Percentiles rank a stretch among this genome's conserved stretches.
phyloP scores from a whole-genome alignment of 164 flowering plant genomes.

The Taxillus chinensis region DNA sequence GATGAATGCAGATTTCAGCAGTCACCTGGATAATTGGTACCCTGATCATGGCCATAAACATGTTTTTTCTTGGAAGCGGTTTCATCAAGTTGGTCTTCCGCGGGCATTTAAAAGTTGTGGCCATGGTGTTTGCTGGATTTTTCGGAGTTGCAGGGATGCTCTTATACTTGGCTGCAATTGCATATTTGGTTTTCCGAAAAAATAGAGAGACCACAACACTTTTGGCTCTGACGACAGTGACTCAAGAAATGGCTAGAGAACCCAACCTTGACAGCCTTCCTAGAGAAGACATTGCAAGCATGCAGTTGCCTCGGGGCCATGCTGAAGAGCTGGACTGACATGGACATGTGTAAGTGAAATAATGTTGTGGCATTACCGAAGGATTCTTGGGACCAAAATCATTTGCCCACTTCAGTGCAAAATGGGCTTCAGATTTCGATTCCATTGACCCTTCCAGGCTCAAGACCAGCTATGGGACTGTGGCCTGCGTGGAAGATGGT shows the following conservation, averaged over 20 bases:
- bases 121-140: conserved; percentile 39
- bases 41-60: conserved; percentile 73
- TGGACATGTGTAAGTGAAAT: no score
- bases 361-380: no score
- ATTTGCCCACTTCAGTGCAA: no score
- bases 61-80: conserved; percentile 51
- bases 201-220: conserved; percentile 38
- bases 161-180: conserved; percentile 59
- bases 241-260: conserved; percentile 11
- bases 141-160: conserved; percentile 54
- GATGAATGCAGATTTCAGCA: conserved; percentile 44
- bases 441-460: no score
- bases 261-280: conserved; percentile 28
- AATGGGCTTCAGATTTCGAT: no score
- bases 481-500: no score
- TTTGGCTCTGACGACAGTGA: conserved; percentile 35
- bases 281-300: conserved; percentile 65
- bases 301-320: conserved; percentile 63
- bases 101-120: conserved; percentile 26
- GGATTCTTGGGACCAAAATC: no score
- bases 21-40: conserved; percentile 72
- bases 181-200: conserved; percentile 55
- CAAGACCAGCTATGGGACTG: no score
- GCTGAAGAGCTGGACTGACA: conserved; percentile 22
- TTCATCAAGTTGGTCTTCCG: conserved; percentile 55